Evolutionary conservation across 2,329 filamentous ascomycete species (phyloP).

Genomic region (Aureobasidium sp.): DNA sequence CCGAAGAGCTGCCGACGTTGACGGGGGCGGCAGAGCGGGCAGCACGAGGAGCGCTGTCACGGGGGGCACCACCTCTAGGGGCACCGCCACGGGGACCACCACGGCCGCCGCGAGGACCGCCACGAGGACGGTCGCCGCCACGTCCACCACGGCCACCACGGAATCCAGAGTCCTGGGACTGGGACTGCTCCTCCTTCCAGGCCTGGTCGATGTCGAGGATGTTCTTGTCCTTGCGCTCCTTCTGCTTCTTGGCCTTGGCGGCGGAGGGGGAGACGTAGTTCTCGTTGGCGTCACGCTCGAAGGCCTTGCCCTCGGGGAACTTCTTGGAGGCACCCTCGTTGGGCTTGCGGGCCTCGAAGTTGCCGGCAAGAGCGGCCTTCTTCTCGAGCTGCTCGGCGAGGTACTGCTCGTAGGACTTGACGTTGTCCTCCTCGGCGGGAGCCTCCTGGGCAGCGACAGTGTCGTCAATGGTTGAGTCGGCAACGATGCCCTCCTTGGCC

Average conservation of each 20-base stretch:
- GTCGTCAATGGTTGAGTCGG: constrained; percentile 34
- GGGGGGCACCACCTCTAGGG: constrained; percentile 33
- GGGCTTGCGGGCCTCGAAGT: constrained; percentile 71
- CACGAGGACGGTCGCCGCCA: constrained; percentile 34
- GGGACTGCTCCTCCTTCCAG: constrained; percentile 46
- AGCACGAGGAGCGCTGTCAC: constrained; percentile 38
- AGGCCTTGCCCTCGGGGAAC: constrained; percentile 76
- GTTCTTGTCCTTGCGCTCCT: constrained; percentile 88
- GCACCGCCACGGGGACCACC: constrained; percentile 45
- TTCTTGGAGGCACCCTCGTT: constrained; percentile 96
- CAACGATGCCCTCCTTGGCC: constrained; percentile 53
- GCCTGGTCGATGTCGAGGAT: constrained; percentile 77
- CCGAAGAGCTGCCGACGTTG: constrained; percentile 28
- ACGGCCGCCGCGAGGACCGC: constrained; percentile 44
- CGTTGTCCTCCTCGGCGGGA: constrained; percentile 62
- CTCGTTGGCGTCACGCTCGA: constrained; percentile 51
- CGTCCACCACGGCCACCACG: constrained; percentile 43
- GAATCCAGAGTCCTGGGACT: constrained; percentile 41
- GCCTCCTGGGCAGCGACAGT: constrained; percentile 36
- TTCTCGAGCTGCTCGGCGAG: constrained; percentile 69
- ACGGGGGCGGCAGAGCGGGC: constrained; percentile 20
- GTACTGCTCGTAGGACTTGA: constrained; percentile 85
- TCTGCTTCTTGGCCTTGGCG: constrained; percentile 75
- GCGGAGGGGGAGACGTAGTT: constrained; percentile 64
- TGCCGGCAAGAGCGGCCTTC: constrained; percentile 62